Evolutionary conservation across 805 yeast species (phyloP).

Genomic region (Schwanniomyces sp.): DNA sequence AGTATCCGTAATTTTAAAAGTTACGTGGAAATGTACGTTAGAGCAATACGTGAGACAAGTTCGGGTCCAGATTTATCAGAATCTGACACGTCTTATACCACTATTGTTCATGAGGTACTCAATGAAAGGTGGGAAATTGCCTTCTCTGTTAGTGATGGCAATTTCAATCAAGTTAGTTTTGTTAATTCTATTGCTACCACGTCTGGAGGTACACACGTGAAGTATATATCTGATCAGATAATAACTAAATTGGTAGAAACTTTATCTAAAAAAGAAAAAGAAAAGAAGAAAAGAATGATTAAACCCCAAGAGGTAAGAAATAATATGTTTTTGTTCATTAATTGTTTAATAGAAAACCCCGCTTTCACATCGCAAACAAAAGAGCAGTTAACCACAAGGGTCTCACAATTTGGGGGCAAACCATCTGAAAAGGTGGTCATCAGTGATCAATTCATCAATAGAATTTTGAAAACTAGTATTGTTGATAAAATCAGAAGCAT

Average conservation of each 20-base stretch:
- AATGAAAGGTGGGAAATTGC: conserved; percentile 96
- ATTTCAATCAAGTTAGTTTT: conserved; percentile 91
- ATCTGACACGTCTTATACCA: conserved; percentile 33
- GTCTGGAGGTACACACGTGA: conserved; percentile 94
- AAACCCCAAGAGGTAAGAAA: conserved; percentile 87
- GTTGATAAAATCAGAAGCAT: conserved; percentile 77
- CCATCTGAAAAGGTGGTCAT: conserved; percentile 54
- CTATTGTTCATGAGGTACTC: conserved; percentile 73
- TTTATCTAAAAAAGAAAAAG: conserved; percentile 62
- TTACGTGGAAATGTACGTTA: conserved; percentile 86
- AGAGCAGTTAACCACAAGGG: conserved; percentile 89
- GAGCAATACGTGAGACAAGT: conserved; percentile 61
- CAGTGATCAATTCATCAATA: conserved; percentile 73
- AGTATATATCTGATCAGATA: conserved; percentile 79
- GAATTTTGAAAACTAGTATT: conserved; percentile 63
- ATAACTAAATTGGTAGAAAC: conserved; percentile 72
- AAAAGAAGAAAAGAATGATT: conserved; percentile 64
- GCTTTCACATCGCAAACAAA: conserved; percentile 97
- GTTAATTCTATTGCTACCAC: conserved; percentile 98
- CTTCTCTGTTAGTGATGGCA: conserved; percentile 87
- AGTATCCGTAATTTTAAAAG: conserved; percentile 75
- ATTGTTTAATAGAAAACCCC: conserved; percentile 93
- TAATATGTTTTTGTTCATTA: conserved; percentile 86
- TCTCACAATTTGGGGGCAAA: conserved; percentile 85
- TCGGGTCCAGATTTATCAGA: conserved; percentile 34